Conservation (phyloP, 106 monocot genomes). For the Agapanthus africanus region DNA sequence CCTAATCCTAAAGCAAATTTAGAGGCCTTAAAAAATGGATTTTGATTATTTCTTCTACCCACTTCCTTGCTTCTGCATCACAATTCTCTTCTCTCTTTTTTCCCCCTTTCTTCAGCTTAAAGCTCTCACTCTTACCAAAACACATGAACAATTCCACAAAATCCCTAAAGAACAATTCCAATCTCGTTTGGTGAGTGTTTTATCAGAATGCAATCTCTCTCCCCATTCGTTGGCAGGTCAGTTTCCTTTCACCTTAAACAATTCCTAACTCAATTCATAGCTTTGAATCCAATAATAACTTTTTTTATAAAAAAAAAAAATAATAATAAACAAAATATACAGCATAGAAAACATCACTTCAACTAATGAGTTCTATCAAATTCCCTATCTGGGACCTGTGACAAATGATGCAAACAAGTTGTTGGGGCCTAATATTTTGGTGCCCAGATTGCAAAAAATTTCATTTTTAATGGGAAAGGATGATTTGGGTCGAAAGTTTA, state of each 20-base stretch:
- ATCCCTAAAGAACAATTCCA: conserved; percentile 2
- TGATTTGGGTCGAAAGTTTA: neutral
- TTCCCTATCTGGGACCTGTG: neutral
- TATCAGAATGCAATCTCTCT: conserved; percentile 12
- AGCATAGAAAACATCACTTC: neutral
- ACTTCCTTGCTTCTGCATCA: conserved; percentile 1
- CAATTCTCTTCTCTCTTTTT: neutral
- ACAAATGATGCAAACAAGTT: conserved; percentile 3
- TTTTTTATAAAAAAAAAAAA: too few species aligned
- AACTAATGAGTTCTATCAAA: neutral
- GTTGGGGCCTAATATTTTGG: conserved; percentile 8
- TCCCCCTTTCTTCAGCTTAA: neutral
- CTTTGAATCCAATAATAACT: conserved; percentile 10
- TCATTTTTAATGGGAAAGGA: conserved; percentile 16
- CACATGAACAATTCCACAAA: neutral
- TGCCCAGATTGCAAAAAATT: too few species aligned
- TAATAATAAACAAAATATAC: neutral
- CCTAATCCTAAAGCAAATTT: too few species aligned
- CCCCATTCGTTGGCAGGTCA: conserved; percentile 19
- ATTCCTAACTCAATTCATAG: neutral
- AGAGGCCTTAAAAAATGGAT: too few species aligned
- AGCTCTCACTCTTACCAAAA: neutral
- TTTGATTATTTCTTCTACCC: too few species aligned
- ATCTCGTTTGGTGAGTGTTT: conserved; percentile 14
- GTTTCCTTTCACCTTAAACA: conserved; percentile 10